These are phyloP conservation scores for Cyberlindnera xylosilytica DNA, from an alignment of 805 yeast genomes.

Conservation along the genomic window DNA sequence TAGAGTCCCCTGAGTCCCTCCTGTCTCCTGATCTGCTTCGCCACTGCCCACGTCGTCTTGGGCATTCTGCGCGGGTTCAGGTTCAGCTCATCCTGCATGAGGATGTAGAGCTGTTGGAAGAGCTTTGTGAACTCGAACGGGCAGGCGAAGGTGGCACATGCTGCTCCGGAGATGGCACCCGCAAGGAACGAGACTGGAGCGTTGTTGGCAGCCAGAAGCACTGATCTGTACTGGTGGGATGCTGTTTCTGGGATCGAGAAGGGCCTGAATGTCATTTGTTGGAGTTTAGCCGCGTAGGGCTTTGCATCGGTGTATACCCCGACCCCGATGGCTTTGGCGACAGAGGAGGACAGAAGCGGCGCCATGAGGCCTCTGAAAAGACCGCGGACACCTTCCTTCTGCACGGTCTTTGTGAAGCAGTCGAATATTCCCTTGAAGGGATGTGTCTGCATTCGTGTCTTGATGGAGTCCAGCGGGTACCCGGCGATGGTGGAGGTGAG, in stretches of 20 bases:
- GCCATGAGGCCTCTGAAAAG: constrained; percentile 77
- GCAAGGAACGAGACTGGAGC: constrained; percentile 48
- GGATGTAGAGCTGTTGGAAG: constrained; percentile 65
- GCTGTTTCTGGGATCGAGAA: constrained; percentile 7
- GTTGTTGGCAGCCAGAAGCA: constrained; percentile 31
- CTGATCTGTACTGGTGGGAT: constrained; percentile 11
- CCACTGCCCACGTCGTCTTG: constrained; percentile 40
- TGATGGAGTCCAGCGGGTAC: constrained; percentile 82
- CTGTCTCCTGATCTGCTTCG: constrained; percentile 48
- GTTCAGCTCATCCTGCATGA: constrained; percentile 31
- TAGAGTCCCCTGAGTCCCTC: constrained; percentile 67
- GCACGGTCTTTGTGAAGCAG: constrained; percentile 55
- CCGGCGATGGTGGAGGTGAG: constrained; percentile 66
- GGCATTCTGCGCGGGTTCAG: constrained; percentile 33
- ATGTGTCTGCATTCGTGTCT: constrained; percentile 83
- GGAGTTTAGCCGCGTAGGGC: constrained; percentile 34
- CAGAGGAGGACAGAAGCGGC: constrained; percentile 64
- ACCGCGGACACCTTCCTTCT: constrained; percentile 63
- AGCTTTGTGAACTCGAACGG: constrained; percentile 86
- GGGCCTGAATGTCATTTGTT: constrained; percentile 19
- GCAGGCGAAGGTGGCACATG: constrained; percentile 63
- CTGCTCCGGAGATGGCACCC: constrained; percentile 66
- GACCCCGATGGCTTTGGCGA: constrained; percentile 64
- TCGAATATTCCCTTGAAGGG: constrained; percentile 52
- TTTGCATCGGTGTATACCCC: constrained; percentile 56